A percentile compares a stretch with the other conserved stretches of the same genome.
These are phyloP conservation scores for Pisolithus thermaeus DNA, from an alignment of 1,284 basidiomycete species.

Conservation along the genomic window DNA sequence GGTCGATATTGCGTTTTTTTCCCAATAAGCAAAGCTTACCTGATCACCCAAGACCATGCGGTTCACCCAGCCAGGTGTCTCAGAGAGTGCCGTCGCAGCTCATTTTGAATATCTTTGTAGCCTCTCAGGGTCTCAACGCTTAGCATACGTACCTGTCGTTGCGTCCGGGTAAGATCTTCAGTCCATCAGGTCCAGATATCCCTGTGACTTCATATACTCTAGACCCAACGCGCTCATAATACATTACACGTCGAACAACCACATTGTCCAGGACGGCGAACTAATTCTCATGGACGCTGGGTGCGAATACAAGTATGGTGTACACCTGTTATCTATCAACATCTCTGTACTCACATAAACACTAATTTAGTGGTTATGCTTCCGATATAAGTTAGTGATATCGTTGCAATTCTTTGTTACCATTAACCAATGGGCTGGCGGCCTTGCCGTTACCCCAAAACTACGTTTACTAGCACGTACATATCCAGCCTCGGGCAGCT, in stretches of 20 bases:
- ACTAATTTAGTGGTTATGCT: conserved; percentile 71
- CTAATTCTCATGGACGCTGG: conserved; percentile 86
- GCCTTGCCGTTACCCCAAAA: not conserved
- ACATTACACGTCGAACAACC: conserved; percentile 90
- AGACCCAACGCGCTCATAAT: conserved; percentile 85
- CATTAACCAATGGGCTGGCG: conserved; percentile 4
- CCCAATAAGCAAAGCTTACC: not conserved
- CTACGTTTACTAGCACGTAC: conserved; percentile 60
- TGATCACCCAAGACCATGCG: conserved; percentile 68
- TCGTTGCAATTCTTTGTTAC: not conserved
- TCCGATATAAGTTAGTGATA: conserved; percentile 81
- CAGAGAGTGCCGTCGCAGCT: conserved; percentile 73
- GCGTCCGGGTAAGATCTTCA: conserved; percentile 70
- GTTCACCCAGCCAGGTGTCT: conserved; percentile 64
- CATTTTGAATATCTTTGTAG: conserved; percentile 87
- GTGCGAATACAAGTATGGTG: conserved; percentile 76
- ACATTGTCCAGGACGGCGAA: conserved; percentile 66
- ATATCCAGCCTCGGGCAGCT: conserved; percentile 80
- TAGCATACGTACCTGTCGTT: conserved; percentile 92
- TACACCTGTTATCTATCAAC: not conserved
- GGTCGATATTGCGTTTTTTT: conserved; percentile 34
- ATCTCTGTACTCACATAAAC: too few species aligned
- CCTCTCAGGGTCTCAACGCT: conserved; percentile 72
- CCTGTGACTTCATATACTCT: not conserved
- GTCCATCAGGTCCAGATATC: not conserved